These are phyloP conservation scores for Talaromyces sp. DNA, from an alignment of 2,329 filamentous ascomycete species.

Conservation along the genomic window DNA sequence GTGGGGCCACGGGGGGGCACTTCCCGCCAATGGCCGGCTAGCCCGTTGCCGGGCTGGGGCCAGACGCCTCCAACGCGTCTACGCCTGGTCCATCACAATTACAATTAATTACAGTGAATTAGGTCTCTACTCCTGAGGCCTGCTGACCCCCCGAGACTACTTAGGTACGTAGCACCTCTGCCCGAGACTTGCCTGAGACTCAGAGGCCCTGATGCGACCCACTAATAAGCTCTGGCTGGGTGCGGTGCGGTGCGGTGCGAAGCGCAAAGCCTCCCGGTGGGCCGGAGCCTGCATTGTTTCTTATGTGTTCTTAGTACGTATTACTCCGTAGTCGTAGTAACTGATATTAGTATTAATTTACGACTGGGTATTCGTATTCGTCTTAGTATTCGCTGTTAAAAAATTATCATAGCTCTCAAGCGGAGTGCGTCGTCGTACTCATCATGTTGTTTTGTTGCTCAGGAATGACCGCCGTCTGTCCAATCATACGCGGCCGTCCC, in stretches of 20 bases:
- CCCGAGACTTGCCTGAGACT: no score
- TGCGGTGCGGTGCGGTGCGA: constrained; percentile 11
- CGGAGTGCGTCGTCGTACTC: no score
- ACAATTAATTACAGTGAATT: not conserved
- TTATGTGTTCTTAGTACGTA: not conserved
- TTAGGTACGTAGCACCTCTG: no score
- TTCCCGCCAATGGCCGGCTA: not conserved
- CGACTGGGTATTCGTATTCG: no score
- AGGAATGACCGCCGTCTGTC: not conserved
- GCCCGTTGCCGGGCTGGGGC: not conserved
- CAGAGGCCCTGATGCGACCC: not conserved
- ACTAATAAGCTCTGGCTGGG: constrained; percentile 1
- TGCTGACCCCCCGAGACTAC: not conserved
- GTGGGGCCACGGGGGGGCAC: not conserved
- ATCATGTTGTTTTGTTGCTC: not conserved
- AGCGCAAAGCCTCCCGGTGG: constrained; percentile 2
- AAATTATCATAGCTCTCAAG: no score
- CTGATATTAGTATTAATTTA: no score
- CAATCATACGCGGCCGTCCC: not conserved
- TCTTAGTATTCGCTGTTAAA: no score
- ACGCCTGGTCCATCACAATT: not conserved
- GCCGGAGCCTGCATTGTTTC: not conserved
- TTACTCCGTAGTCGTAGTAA: no score
- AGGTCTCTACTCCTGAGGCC: not conserved
- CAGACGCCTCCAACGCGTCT: not conserved